Conservation (phyloP, 108 stramenopile genomes). For the Nitzschia sp. region DNA sequence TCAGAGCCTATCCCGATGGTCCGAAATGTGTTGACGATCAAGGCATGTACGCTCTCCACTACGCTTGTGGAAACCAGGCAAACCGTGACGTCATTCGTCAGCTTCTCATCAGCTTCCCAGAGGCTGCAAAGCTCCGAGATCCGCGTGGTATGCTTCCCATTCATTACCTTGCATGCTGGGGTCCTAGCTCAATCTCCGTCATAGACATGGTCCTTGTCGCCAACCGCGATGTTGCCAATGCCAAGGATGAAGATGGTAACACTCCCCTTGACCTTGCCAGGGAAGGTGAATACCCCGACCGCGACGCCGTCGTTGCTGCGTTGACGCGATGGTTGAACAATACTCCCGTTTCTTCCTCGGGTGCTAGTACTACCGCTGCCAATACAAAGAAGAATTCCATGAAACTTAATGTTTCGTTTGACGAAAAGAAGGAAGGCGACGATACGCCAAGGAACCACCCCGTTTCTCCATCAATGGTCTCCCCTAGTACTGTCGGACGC, state of each 20-base stretch:
- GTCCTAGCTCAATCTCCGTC: conserved; percentile 56
- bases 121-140: conserved; percentile 64
- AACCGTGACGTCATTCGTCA: conserved; percentile 64
- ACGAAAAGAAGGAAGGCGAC: conserved; percentile 1
- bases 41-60: conserved; percentile 85
- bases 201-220: conserved; percentile 81
- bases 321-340: conserved; percentile 41
- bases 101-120: conserved; percentile 66
- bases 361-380: background rate
- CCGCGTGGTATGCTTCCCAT: conserved; percentile 85
- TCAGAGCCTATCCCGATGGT: conserved; percentile 69
- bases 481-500: conserved; percentile 7
- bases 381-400: background rate
- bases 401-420: background rate
- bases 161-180: conserved; percentile 85
- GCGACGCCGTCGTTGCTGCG: conserved; percentile 45
- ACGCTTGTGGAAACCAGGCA: conserved; percentile 80
- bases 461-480: background rate
- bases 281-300: conserved; percentile 61
- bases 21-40: conserved; percentile 75
- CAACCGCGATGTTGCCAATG: conserved; percentile 55
- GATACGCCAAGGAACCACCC: background rate
- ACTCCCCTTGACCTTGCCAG: conserved; percentile 66
- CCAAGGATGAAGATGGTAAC: conserved; percentile 71
- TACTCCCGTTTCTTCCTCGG: background rate